Evolutionary conservation across 352 stramenopile species (phyloP), one percentile per base, ranked within the genome.

Genomic region (Pythium folliculosum): DNA sequence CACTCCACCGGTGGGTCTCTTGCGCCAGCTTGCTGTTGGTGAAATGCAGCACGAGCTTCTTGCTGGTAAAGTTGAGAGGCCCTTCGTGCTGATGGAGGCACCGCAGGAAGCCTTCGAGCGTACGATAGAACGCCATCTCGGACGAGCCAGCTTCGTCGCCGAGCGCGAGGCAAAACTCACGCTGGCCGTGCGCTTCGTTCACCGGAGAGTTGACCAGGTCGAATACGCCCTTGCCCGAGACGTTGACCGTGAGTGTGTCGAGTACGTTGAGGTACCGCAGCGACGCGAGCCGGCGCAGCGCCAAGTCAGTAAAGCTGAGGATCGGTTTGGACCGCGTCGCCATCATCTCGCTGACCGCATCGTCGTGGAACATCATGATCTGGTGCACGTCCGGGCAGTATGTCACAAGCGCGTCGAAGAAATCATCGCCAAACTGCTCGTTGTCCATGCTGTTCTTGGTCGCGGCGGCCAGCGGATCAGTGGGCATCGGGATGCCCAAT

Each of bases 401-500:
- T 5, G 22, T 52, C 25, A 19, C 27, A 0, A 66, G 48, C 12
- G 50, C 48, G 21, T 59, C 37, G 7, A 58, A 45, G 38, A 66
- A 66, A 12, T 66, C 60, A 22, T 66, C 60, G 38, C 60, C 60
- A 35, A 65, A 65, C 19, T 56, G 47, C 49, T 65, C 59, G 25
- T 59, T 19, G 48, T 51, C 43, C 32, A 59, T 66, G 16, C 32
- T 59, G 35, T 66, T 66, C 32, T 66, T 66, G 30, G 60, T 66
- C 35, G 48, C 48, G 6, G 30, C 57, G 4, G 44, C 30, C 35
- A 56, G 25, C 8, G 30, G 3, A 56, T 64, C 57, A 12, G n/a
- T 9, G 9, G 43, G 43, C 17, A 37, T 12, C 13, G 35, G 51
- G 22, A 58, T 8, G 21, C 51, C 25, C 51, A 58, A n/a, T 35